A percentile compares a stretch with the other conserved stretches of the same genome.
These are phyloP conservation scores for Talaromyces atroroseus DNA, from an alignment of 2,329 filamentous ascomycete genomes.

Conservation along the genomic window DNA sequence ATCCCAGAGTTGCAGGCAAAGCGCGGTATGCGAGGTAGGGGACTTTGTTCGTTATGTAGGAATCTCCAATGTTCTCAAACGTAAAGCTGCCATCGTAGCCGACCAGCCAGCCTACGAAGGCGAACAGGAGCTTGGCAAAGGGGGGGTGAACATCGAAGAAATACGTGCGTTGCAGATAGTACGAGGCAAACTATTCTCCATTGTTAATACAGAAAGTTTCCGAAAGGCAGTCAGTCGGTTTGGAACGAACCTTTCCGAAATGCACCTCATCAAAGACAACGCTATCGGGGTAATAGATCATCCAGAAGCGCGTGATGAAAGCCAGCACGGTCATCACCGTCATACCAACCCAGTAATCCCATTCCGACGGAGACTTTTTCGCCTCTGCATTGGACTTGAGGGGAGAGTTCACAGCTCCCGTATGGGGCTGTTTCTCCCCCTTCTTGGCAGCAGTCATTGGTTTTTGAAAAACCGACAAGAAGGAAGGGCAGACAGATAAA, in stretches of 20 bases:
- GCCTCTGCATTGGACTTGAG: conserved; percentile 18
- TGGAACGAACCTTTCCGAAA: conserved; percentile 81
- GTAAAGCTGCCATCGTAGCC: conserved; percentile 96
- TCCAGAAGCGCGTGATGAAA: conserved; percentile 91
- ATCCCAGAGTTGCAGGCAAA: conserved; percentile 84
- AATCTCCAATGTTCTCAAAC: conserved; percentile 99
- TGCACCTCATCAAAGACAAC: conserved; percentile 99
- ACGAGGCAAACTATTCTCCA: conserved; percentile 46
- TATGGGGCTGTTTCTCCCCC: conserved; percentile 26
- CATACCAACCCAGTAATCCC: conserved; percentile 78
- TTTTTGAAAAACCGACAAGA: conserved; percentile 8
- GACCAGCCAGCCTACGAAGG: conserved; percentile 93
- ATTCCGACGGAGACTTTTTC: conserved; percentile 51
- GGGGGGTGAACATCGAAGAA: conserved; percentile 99
- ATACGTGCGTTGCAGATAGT: conserved; percentile 93
- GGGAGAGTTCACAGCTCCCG: conserved; percentile 28
- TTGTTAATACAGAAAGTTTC: no score
- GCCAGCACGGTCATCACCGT: conserved; percentile 72
- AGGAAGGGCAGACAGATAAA: conserved; percentile 8
- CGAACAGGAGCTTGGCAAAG: conserved; percentile 96
- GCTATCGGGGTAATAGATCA: conserved; percentile 89
- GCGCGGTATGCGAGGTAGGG: conserved; percentile 95
- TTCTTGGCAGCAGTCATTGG: conserved; percentile 37
- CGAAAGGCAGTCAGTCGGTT: neutral
- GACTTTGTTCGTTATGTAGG: conserved; percentile 93